Evolutionary conservation across 2,329 filamentous ascomycete species (phyloP).

Genomic region (Sarocladiaceae sp.): DNA sequence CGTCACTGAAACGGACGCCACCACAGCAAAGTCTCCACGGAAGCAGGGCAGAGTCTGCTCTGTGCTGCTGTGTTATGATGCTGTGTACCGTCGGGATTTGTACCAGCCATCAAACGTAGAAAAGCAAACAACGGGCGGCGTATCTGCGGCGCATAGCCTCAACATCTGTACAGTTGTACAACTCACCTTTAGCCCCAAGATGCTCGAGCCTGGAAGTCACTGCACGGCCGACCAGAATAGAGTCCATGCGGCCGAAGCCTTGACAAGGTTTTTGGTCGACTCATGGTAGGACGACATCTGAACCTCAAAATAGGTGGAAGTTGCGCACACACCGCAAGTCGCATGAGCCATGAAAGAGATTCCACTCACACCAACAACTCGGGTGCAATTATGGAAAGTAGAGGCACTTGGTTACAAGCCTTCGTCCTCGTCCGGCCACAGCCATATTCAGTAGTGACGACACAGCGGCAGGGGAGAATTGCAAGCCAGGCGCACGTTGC

Average conservation of each 20-base stretch:
- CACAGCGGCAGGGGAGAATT: background rate
- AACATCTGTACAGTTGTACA: too few species aligned
- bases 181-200: too few species aligned
- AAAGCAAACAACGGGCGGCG: too few species aligned
- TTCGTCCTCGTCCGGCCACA: background rate
- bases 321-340: background rate
- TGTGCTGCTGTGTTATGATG: too few species aligned
- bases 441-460: background rate
- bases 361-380: background rate
- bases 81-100: background rate
- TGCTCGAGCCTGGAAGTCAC: too few species aligned
- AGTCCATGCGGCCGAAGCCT: too few species aligned
- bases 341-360: background rate
- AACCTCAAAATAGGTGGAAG: background rate
- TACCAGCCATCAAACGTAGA: too few species aligned
- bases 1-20: constrained; percentile 4
- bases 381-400: background rate
- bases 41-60: constrained; percentile 1
- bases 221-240: too few species aligned
- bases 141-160: too few species aligned
- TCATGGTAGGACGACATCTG: background rate
- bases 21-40: background rate
- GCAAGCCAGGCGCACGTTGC: background rate
- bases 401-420: background rate
- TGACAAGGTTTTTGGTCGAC: too few species aligned